Evolutionary conservation across 768 basidiomycete species (phyloP).

Genomic region (Panaeolus papilionaceus): DNA sequence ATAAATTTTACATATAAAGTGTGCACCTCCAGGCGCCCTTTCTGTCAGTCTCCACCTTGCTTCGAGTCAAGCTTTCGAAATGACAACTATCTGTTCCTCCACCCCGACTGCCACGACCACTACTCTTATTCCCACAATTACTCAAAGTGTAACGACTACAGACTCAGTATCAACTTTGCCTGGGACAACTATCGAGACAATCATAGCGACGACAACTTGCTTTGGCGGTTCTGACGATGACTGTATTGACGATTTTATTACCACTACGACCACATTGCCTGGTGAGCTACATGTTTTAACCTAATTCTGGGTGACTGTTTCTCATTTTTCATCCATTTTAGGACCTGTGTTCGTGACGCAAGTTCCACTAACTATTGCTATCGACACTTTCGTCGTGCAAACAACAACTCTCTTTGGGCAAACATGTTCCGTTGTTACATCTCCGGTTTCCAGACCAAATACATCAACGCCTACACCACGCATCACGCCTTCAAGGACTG

Average conservation of each 20-base stretch:
- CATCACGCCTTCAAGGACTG: not conserved
- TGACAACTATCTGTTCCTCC: not conserved
- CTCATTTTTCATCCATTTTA: not conserved
- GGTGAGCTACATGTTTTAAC: not conserved
- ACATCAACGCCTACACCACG: not conserved
- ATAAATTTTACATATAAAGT: conserved; percentile 1
- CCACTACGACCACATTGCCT: not conserved
- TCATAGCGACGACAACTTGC: not conserved
- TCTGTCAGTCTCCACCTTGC: too few species aligned
- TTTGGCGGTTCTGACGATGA: not conserved
- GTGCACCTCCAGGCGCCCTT: too few species aligned
- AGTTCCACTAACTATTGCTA: not conserved
- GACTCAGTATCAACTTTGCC: not conserved
- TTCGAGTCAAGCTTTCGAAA: not conserved
- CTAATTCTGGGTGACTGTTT: too few species aligned
- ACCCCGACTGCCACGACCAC: not conserved
- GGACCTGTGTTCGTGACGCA: not conserved
- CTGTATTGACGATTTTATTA: not conserved
- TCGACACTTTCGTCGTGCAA: not conserved
- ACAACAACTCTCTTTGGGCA: not conserved
- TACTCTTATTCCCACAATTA: not conserved
- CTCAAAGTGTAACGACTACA: not conserved
- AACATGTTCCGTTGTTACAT: not conserved
- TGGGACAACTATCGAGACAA: not conserved
- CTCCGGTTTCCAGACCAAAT: not conserved